Base-by-base conservation (phyloP, 2,329 filamentous ascomycete species). In the Periconia sp. region DNA sequence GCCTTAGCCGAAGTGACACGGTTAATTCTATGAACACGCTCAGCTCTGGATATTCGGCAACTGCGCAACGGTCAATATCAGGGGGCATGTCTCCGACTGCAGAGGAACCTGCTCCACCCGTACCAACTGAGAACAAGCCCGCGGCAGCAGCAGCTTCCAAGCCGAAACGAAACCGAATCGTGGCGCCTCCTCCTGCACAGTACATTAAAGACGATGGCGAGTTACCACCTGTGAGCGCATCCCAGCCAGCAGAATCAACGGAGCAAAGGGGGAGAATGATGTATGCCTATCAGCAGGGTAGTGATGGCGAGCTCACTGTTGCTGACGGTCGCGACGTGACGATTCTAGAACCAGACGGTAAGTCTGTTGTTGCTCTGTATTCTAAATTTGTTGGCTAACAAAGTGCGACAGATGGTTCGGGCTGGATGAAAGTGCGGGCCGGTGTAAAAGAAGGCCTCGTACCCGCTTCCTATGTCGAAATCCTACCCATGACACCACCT, bases 301-400 rank as follows among this genome's bases (percentile, higher is more conserved):
- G 88, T 1, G 86, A 90, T 0, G 93, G 91, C 7, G 94, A 99
- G 72, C 75, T 97, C 14, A 87, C 85, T 0, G 86, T 96, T 1
- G 76, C 85, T 5, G 93, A 96, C 62, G 92, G 91, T 13, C 84
- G 86, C 50, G 88, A 95, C 9, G 82, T 99, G 30, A 78, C 79
- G 0, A 82, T 97, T 43, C 65, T 97, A 5, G 92, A 97, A 70
- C 85, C 90, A 17, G 95, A 99, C 76, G 91, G 92, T 96, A 84
- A 79, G 86, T 79, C 45, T 48, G 52, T 37, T 37, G 49, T 46
- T 8, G 42, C 53, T 60, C 55, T 47, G 53, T 50, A 54, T 56
- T 52, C 33, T 50, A 57, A 15, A 52, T 61, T 52, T 53, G 57
- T 11, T 54, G 49, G 55, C 63, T 67, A 55, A 64, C 57, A 57